Conservation (phyloP, 2,329 filamentous ascomycete species). For the Thermoascus crustaceus region DNA sequence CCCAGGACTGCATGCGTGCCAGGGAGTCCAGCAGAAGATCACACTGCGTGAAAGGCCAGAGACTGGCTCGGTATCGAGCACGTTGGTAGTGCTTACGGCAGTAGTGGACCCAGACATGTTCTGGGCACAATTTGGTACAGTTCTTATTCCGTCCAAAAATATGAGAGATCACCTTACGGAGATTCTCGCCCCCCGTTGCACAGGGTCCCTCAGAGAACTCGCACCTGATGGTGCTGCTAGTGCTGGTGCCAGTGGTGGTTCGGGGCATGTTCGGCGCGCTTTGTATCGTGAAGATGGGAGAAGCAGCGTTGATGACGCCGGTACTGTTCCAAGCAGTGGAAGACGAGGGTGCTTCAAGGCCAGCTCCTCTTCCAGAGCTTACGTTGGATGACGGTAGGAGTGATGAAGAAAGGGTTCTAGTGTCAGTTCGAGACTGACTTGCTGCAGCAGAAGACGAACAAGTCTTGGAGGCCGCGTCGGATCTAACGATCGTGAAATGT, state of each 20-base stretch:
- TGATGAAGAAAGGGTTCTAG: too few relatives aligned
- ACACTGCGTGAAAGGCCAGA: constrained; percentile 55
- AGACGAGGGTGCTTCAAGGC: too few relatives aligned
- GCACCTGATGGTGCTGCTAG: constrained; percentile 8
- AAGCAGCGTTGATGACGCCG: too few relatives aligned
- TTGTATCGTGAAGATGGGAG: neutral
- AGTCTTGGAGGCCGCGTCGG: too few relatives aligned
- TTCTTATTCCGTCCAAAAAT: constrained; percentile 77
- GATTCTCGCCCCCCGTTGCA: constrained; percentile 35
- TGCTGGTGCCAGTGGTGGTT: neutral
- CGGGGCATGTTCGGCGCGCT: neutral
- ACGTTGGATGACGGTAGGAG: too few relatives aligned
- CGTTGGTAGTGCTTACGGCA: constrained; percentile 81
- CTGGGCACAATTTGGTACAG: constrained; percentile 62
- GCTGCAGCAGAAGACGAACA: too few relatives aligned
- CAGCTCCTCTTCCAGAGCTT: too few relatives aligned
- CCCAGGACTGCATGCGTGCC: constrained; percentile 55
- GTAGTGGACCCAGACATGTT: constrained; percentile 63
- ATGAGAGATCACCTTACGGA: constrained; percentile 70
- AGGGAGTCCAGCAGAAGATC: constrained; percentile 58
- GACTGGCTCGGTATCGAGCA: constrained; percentile 55
- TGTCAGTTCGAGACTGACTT: too few relatives aligned
- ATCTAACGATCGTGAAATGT: too few relatives aligned
- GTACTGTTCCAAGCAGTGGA: too few relatives aligned
- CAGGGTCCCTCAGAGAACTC: constrained; percentile 14